Percentiles rank a stretch among this genome's conserved stretches.
Conservation (phyloP, 768 basidiomycete genomes). For the Leccinellum luteum region DNA sequence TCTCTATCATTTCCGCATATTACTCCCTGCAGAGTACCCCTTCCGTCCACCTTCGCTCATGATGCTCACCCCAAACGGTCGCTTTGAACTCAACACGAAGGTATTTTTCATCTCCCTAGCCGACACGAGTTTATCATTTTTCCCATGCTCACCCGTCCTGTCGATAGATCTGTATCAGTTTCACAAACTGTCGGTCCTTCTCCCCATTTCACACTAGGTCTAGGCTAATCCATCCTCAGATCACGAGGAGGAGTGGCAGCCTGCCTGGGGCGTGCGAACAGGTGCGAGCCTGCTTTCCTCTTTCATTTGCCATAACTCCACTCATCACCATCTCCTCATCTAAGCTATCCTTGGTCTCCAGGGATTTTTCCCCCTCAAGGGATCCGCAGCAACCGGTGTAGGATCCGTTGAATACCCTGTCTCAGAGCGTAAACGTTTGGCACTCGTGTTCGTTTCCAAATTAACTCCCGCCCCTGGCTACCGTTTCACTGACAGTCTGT, state of each 20-base stretch:
- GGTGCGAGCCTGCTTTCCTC: conserved; percentile 43
- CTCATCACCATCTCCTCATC: conserved; percentile 8
- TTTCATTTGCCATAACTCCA: conserved; percentile 9
- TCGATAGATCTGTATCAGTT: conserved; percentile 84
- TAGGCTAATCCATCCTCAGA: conserved; percentile 47
- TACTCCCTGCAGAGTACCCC: conserved; percentile 91
- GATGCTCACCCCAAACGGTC: conserved; percentile 95
- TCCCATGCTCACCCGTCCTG: conserved; percentile 7
- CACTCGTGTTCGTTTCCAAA: conserved; percentile 56
- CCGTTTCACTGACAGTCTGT: conserved; percentile 7
- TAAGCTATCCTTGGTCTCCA: conserved; percentile 84
- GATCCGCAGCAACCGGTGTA: conserved; percentile 82
- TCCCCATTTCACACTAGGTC: conserved; percentile 20
- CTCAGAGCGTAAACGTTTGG: conserved; percentile 74
- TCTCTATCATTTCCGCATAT: conserved; percentile 91
- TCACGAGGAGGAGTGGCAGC: conserved; percentile 97
- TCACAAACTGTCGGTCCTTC: conserved; percentile 72
- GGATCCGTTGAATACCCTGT: conserved; percentile 82
- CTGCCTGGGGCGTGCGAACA: conserved; percentile 96
- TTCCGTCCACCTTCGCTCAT: conserved; percentile 95
- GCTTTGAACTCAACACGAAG: conserved; percentile 95
- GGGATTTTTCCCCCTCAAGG: conserved; percentile 86
- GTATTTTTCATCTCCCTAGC: conserved; percentile 39
- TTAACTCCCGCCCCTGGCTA: conserved; percentile 5
- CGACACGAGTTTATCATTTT: conserved; percentile 10